phyloP scores from a whole-genome alignment of 2,329 filamentous ascomycete species.

The Colletotrichum graminicola region DNA sequence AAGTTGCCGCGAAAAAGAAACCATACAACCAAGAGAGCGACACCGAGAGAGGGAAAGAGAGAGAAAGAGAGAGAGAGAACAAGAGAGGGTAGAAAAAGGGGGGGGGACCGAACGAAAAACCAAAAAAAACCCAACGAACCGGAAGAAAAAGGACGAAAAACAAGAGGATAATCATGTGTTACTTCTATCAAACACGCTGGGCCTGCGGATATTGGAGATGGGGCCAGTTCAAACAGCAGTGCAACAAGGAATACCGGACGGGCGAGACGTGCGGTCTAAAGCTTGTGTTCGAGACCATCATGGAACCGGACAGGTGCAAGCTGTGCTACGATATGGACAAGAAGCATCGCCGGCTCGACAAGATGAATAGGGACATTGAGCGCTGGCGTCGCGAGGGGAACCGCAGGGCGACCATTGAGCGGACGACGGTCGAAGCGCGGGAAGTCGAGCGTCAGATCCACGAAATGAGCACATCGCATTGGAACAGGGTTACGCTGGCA shows the following conservation, averaged over 20 bases:
- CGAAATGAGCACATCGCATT: slow-evolving; percentile 58
- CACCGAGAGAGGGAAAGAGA: slow-evolving; percentile 1
- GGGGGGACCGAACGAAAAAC: not conserved
- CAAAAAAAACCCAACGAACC: not conserved
- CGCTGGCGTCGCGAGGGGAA: slow-evolving; percentile 85
- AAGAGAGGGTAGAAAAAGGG: not conserved
- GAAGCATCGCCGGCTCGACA: slow-evolving; percentile 80
- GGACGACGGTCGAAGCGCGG: slow-evolving; percentile 76
- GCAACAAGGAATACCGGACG: slow-evolving; percentile 93
- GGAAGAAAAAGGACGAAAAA: not conserved
- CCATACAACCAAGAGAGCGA: not conserved
- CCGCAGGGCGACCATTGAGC: slow-evolving; percentile 78
- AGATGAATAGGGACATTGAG: slow-evolving; percentile 79
- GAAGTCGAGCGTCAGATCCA: slow-evolving; percentile 72
- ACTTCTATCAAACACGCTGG: slow-evolving; percentile 92
- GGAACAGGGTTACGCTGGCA: slow-evolving; percentile 53
- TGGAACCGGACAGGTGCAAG: slow-evolving; percentile 77
- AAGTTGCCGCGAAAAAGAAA: slow-evolving; percentile 11
- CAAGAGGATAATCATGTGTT: slow-evolving; percentile 76
- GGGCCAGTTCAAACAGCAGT: slow-evolving; percentile 93
- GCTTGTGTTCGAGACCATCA: slow-evolving; percentile 81
- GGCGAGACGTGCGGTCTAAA: slow-evolving; percentile 97
- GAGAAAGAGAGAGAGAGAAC: not conserved
- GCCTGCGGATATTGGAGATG: slow-evolving; percentile 93
- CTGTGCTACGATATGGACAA: slow-evolving; percentile 91